Percentiles rank a stretch among this genome's conserved stretches.
phyloP scores from a whole-genome alignment of 78 protist species.

The Parvularia atlantis region DNA sequence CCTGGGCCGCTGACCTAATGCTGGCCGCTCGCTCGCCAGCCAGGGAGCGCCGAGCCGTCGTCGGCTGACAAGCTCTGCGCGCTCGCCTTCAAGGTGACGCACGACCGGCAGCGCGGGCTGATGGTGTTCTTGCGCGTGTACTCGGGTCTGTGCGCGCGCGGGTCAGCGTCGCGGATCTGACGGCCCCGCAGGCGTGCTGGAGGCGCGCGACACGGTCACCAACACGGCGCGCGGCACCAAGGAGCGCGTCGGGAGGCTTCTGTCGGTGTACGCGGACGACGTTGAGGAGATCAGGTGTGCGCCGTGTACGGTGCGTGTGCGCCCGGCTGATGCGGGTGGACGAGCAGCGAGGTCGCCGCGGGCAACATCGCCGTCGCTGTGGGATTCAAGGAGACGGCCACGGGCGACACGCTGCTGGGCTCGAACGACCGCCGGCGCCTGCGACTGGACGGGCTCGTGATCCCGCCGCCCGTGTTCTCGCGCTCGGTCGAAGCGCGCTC shows the following conservation, averaged over 20 bases:
- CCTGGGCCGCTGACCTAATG: too few relatives aligned
- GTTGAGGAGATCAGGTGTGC: conserved; percentile 35
- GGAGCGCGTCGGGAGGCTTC: conserved; percentile 32
- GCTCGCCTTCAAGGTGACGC: conserved; percentile 70
- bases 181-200: background rate
- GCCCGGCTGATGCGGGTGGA: background rate
- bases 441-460: background rate
- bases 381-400: background rate
- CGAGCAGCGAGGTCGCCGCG: too few relatives aligned
- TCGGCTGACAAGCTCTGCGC: conserved; percentile 31
- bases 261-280: conserved; percentile 33
- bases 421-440: background rate
- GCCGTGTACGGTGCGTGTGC: too few relatives aligned
- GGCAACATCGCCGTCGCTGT: conserved; percentile 15
- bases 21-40: too few relatives aligned
- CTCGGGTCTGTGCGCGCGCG: too few relatives aligned
- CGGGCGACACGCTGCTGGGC: conserved; percentile 19
- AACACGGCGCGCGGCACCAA: conserved; percentile 10
- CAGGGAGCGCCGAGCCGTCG: background rate
- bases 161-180: background rate
- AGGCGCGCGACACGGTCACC: background rate
- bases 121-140: conserved; percentile 66
- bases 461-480: conserved; percentile 29
- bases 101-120: conserved; percentile 46
- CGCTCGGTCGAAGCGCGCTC: conserved; percentile 8